Percentiles rank a stretch among this genome's conserved stretches.
Conservation (phyloP, 179 eudicot genomes). For the Sideroxylon spinosum region DNA sequence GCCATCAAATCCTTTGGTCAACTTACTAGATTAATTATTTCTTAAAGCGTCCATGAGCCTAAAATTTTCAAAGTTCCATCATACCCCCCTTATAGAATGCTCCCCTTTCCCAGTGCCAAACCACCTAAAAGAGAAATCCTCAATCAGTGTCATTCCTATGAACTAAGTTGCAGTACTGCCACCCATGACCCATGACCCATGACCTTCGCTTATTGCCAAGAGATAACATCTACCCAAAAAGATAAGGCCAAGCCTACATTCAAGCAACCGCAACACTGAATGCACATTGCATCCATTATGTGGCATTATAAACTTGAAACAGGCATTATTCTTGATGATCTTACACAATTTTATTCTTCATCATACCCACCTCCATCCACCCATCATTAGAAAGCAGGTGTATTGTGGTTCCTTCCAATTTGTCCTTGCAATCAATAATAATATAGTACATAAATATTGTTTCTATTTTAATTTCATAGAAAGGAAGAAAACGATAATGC, state of each 20-base stretch:
- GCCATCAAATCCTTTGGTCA: neutral
- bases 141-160: no score
- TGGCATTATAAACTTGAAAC: neutral
- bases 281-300: neutral
- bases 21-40: no score
- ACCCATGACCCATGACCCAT: no score
- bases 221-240: neutral
- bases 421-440: neutral
- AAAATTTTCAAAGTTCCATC: no score
- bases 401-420: neutral
- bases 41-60: no score
- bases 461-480: neutral
- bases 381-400: neutral
- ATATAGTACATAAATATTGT: neutral
- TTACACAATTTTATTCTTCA: no score
- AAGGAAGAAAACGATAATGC: conserved; percentile 10
- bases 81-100: neutral
- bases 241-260: neutral
- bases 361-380: no score
- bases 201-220: neutral
- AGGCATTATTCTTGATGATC: neutral
- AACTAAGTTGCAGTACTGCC: no score
- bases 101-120: no score
- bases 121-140: no score
- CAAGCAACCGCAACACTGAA: neutral